Evolutionary conservation across 2,329 filamentous ascomycete species (phyloP).

Genomic region (Phialophora chinensis): DNA sequence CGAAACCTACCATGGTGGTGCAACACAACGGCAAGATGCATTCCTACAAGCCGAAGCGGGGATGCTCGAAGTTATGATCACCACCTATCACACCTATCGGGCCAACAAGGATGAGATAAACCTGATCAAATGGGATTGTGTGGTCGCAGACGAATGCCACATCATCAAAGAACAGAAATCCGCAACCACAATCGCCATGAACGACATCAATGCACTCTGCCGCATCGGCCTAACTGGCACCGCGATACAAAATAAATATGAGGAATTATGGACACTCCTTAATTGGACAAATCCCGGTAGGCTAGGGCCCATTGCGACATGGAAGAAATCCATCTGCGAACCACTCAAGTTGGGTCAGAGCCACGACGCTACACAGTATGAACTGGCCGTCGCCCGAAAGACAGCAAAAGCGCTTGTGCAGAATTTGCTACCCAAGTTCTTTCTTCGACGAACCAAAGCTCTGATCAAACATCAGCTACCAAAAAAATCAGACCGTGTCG

Average conservation of each 20-base stretch:
- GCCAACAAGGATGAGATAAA: slow-evolving; percentile 79
- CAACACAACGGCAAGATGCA: slow-evolving; percentile 69
- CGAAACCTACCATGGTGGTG: slow-evolving; percentile 76
- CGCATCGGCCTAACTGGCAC: slow-evolving; percentile 93
- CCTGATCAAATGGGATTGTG: slow-evolving; percentile 86
- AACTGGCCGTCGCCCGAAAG: slow-evolving; percentile 79
- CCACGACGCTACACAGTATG: slow-evolving; percentile 83
- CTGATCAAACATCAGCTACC: slow-evolving; percentile 91
- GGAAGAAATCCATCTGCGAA: slow-evolving; percentile 77
- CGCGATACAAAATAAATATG: slow-evolving; percentile 96
- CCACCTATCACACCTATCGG: slow-evolving; percentile 87
- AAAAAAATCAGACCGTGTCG: slow-evolving; percentile 90
- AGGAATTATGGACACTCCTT: slow-evolving; percentile 92
- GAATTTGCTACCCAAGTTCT: slow-evolving; percentile 87
- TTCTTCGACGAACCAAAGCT: slow-evolving; percentile 89
- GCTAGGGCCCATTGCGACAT: slow-evolving; percentile 71
- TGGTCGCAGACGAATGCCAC: slow-evolving; percentile 94
- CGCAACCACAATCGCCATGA: slow-evolving; percentile 83
- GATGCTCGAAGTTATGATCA: slow-evolving; percentile 86
- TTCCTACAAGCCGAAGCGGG: slow-evolving; percentile 76
- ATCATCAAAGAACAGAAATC: slow-evolving; percentile 79
- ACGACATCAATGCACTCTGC: slow-evolving; percentile 86
- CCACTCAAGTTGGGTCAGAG: slow-evolving; percentile 88
- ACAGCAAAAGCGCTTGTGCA: slow-evolving; percentile 84
- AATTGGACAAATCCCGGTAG: slow-evolving; percentile 93